Base-by-base conservation (phyloP, 345 rosid species). In the Rhodamnia rubescens region DNA sequence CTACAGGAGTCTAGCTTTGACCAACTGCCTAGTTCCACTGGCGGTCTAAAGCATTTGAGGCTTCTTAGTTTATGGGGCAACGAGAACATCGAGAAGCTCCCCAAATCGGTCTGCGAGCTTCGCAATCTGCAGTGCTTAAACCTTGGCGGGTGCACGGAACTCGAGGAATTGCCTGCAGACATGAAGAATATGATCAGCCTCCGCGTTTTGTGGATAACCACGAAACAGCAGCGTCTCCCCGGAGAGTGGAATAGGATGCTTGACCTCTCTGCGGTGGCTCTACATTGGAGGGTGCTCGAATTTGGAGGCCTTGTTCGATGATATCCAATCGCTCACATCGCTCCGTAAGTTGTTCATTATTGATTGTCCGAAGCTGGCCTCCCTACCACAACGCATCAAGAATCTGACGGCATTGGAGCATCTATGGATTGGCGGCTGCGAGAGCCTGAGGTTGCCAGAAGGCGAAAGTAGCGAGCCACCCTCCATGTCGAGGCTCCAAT, bases 1-100 rank as follows among this genome's bases (percentile, higher is more conserved):
- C 78, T 91, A 21, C 4, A 12, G 4, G 11, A 80, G 22, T 88
- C 82, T 6, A 15, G 9, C 47, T 50, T 91, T 29, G 87, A 85
- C 75, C 53, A 47, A 8, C 75, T 85, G 26, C 90, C 86, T 2
- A 74, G 36, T 21, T 69, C 82, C 11, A 78, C 84, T 36, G 89
- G 88, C 14, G 49, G 26, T 13, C 20, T 86, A 84, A 87, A 86
- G 87, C 91, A 87, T 74, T 47, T 88, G 83, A 89, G 89, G 61
- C 87, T 83, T 86, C 87, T 90, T 15, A 22, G 81, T 53, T 49
- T 88, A 32, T 49, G 36, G 7, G 6, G 12, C 0, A 78, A 61
- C 82, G 2, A 10, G 9, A 56, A 12, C 4, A 84, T 87, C 54
- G 84, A 44, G 80, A 55, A 53, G 50, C 85, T 89, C 21, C 87